Conservation (phyloP, 345 rosid genomes). For the Angophora floribunda region DNA sequence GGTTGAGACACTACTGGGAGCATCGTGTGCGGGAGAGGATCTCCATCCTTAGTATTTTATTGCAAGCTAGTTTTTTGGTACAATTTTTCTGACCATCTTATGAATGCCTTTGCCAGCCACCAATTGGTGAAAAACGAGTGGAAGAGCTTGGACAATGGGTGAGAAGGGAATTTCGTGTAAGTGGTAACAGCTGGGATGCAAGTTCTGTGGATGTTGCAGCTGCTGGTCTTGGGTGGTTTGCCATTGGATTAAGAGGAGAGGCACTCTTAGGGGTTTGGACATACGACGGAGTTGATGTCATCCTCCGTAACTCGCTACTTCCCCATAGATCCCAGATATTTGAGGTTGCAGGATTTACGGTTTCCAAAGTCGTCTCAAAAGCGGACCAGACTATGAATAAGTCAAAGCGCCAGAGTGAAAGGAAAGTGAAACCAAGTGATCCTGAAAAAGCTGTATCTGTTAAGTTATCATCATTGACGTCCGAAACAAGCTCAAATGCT, state of each 20-base stretch:
- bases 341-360: conserved; percentile 79
- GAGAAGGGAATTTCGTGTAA: conserved; percentile 48
- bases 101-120: conserved; percentile 45
- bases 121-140: conserved; percentile 68
- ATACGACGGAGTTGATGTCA: conserved; percentile 65
- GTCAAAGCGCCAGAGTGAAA: conserved; percentile 22
- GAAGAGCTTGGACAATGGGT: conserved; percentile 80
- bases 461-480: not conserved
- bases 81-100: not conserved
- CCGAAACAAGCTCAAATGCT: not conserved
- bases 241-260: conserved; percentile 71
- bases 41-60: not conserved
- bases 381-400: conserved; percentile 64
- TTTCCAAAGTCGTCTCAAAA: conserved; percentile 75
- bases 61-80: not conserved
- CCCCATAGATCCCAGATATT: conserved; percentile 59
- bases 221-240: conserved; percentile 90
- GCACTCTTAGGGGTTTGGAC: conserved; percentile 81
- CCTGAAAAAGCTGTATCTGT: not conserved
- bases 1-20: not conserved
- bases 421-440: conserved; percentile 30
- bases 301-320: conserved; percentile 59
- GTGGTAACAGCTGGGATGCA: conserved; percentile 69
- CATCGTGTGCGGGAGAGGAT: not conserved
- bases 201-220: conserved; percentile 78